Evolutionary conservation across 2,329 filamentous ascomycete species (phyloP).

Genomic region (Didymella arachidicola): DNA sequence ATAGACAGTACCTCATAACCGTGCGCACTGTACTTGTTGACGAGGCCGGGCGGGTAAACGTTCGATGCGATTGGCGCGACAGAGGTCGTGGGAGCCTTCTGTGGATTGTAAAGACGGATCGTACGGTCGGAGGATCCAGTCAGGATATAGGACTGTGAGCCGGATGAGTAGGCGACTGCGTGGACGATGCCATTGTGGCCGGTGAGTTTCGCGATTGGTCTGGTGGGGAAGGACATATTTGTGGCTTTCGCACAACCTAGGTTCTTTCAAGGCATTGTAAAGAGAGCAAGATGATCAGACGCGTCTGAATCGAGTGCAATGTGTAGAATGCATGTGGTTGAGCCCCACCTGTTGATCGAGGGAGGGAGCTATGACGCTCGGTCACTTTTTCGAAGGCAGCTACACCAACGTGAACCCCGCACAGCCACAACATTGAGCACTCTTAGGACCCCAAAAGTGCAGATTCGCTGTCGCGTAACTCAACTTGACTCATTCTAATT

Average conservation of each 20-base stretch:
- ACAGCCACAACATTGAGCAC: background rate
- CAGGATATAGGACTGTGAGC: conserved; percentile 67
- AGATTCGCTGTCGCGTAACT: background rate
- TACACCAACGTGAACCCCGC: conserved; percentile 9
- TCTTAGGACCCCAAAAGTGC: background rate
- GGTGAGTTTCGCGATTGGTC: conserved; percentile 50
- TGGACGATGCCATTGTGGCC: conserved; percentile 58
- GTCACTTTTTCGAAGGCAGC: conserved; percentile 32
- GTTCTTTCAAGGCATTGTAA: conserved; percentile 33
- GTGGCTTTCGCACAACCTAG: conserved; percentile 6
- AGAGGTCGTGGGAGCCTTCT: conserved; percentile 55
- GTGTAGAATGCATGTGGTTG: conserved; percentile 13
- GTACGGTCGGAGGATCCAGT: conserved; percentile 85
- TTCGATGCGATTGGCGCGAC: conserved; percentile 43
- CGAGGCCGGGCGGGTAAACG: conserved; percentile 59
- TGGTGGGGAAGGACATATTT: conserved; percentile 53
- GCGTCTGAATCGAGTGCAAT: background rate
- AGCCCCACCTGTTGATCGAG: conserved; percentile 15
- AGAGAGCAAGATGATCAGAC: background rate
- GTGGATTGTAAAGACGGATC: conserved; percentile 85
- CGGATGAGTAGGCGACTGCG: conserved; percentile 60
- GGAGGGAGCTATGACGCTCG: conserved; percentile 32
- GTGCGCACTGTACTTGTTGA: conserved; percentile 89
- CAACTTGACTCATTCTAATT: background rate
- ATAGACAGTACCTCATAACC: conserved; percentile 91